Conservation (phyloP, 1,284 basidiomycete species). For the Meira nashicola region DNA sequence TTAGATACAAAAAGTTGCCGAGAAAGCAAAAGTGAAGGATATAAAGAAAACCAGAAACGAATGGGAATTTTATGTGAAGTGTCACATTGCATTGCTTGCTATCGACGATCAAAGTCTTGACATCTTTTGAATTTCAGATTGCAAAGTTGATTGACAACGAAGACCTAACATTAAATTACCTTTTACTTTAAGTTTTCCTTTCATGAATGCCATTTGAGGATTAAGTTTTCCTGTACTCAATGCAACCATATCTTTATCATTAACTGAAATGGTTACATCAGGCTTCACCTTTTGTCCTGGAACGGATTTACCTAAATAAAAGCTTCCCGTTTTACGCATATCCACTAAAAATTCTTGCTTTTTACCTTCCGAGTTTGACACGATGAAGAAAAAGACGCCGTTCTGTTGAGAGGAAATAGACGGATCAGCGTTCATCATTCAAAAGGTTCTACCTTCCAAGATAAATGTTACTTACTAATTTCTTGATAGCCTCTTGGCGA, state of each 20-base stretch:
- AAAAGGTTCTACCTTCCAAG: neutral
- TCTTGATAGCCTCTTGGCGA: conserved; percentile 31
- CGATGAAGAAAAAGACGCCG: conserved; percentile 37
- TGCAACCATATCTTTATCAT: conserved; percentile 40
- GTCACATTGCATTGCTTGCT: too few relatives aligned
- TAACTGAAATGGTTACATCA: conserved; percentile 31
- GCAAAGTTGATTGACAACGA: conserved; percentile 33
- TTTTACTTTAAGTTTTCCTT: conserved; percentile 37
- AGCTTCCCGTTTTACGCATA: conserved; percentile 30
- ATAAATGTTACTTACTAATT: conserved; percentile 11
- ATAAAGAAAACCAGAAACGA: neutral
- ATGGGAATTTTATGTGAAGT: too few relatives aligned
- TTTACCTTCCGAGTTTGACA: conserved; percentile 22
- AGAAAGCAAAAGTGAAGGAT: conserved; percentile 10
- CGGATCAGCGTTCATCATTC: neutral
- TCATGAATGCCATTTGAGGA: conserved; percentile 38
- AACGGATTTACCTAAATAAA: conserved; percentile 14
- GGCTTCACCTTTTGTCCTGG: conserved; percentile 29
- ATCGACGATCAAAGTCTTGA: neutral
- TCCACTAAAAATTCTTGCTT: conserved; percentile 33
- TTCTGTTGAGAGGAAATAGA: conserved; percentile 10
- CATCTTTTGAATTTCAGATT: neutral
- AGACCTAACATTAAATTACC: conserved; percentile 41
- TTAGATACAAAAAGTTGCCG: too few relatives aligned
- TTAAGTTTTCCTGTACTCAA: conserved; percentile 25